These are phyloP conservation scores for Penicillium coffeae DNA, from an alignment of 495 filamentous ascomycete genomes.

Conservation along the genomic window DNA sequence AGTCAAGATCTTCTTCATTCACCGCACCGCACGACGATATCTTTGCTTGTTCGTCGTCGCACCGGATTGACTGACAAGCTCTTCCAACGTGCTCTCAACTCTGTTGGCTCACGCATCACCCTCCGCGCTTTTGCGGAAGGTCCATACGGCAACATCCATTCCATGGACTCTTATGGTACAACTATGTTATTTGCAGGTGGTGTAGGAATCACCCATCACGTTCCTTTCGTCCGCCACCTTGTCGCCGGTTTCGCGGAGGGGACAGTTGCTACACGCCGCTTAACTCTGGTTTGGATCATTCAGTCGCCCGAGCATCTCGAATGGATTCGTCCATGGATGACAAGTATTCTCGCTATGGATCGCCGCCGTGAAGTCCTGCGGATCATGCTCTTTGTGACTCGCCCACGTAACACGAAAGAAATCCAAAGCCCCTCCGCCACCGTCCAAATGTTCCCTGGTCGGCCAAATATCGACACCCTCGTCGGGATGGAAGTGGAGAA, in stretches of 20 bases:
- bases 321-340: conserved; percentile 95
- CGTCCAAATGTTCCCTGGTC: conserved; percentile 80
- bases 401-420: conserved; percentile 68
- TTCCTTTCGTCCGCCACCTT: conserved; percentile 81
- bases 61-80: conserved; percentile 84
- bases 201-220: conserved; percentile 90
- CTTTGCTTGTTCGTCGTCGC: conserved; percentile 78
- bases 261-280: conserved; percentile 71
- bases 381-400: conserved; percentile 83
- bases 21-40: conserved; percentile 56
- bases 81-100: conserved; percentile 55
- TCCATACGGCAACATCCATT: conserved; percentile 79
- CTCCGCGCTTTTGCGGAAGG: conserved; percentile 71
- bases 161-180: conserved; percentile 85
- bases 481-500: conserved; percentile 71
- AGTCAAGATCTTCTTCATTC: conserved; percentile 28
- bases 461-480: conserved; percentile 75
- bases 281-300: conserved; percentile 88
- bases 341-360: conserved; percentile 73
- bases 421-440: conserved; percentile 65
- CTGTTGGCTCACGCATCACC: conserved; percentile 42
- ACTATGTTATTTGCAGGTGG: conserved; percentile 87
- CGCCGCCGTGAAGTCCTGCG: conserved; percentile 71
- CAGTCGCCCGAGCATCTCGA: conserved; percentile 82
- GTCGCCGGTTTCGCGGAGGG: conserved; percentile 68